Evolutionary conservation across 2,329 filamentous ascomycete genomes (phyloP), one percentile per base, ranked within the genome.

Genomic region (Aureobasidium mangrovei): DNA sequence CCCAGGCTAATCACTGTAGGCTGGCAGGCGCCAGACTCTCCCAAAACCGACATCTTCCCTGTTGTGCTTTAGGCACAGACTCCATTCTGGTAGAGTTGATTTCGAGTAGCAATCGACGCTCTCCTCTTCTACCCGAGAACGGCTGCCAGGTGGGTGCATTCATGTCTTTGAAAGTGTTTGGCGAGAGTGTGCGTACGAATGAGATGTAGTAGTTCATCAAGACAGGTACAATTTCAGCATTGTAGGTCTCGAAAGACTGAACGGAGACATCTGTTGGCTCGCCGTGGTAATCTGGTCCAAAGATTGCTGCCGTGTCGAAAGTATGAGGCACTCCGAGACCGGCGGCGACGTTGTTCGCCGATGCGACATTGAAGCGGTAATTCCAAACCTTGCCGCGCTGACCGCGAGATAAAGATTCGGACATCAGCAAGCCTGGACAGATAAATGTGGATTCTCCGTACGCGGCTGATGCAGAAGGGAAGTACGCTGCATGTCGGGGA

Each of bases 371-470:
- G 67, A 72, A 77, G 0, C 73, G 67, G 58, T 78, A 78, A 42
- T 72, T 71, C 71, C 74, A 78, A 5, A 70, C 68, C 3, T 63
- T 61, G 24, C 63, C 62, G 1, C 42, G 49, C 6, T 40, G 26
- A 9, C 35, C 33, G 48, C 18, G 10, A 1, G 68, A 64, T 47
- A 64, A 59, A 1, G 63, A 61, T 4, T 63, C 60, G 0, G 72
- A 66, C 45, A 77, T 70, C 42, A 67, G 67, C 42, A 74, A 70
- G 1, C 68, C 70, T 1, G 73, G 72, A 51, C 75, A 77, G 29
- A 65, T 71, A 59, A 78, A 77, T 1, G 75, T 77, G 6, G 75
- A 65, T 54, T 79, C 75, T 4, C 77, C 77, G 62, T 70, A 60
- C 32, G 70, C 66, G 18, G 69, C 67, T 3, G 72, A 67, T 0